A percentile compares a stretch with the other conserved stretches of the same genome.
Evolutionary conservation across 2,329 filamentous ascomycete genomes (phyloP).

Genomic region (Diplodia seriata): DNA sequence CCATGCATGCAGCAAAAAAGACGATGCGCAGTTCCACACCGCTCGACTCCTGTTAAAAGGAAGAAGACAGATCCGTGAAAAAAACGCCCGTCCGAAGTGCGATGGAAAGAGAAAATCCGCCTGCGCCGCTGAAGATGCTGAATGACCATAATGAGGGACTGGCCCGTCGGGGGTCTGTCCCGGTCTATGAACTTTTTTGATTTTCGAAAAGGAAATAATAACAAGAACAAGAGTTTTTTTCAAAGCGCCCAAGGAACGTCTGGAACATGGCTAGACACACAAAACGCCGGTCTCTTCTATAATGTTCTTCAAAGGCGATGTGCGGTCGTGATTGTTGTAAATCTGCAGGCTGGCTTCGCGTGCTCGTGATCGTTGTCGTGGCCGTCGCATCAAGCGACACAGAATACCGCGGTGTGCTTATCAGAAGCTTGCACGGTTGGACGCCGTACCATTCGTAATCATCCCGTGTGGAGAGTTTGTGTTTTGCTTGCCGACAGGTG

Average conservation of each 20-base stretch:
- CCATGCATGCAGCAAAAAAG: slow-evolving; percentile 16
- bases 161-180: slow-evolving; percentile 20
- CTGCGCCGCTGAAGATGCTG: slow-evolving; percentile 32
- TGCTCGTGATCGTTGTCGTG: slow-evolving; percentile 12
- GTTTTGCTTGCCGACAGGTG: slow-evolving; percentile 56
- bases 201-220: slow-evolving; percentile 41
- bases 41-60: slow-evolving; percentile 18
- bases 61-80: slow-evolving; percentile 26
- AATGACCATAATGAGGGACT: slow-evolving; percentile 14
- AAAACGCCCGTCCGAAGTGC: slow-evolving; percentile 27
- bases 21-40: slow-evolving; percentile 24
- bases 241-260: slow-evolving; percentile 26
- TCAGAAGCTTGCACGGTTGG: slow-evolving; percentile 14
- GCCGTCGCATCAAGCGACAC: slow-evolving; percentile 13
- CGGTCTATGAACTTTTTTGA: slow-evolving; percentile 33
- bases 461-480: slow-evolving; percentile 23
- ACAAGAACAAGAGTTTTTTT: slow-evolving; percentile 36
- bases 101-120: slow-evolving; percentile 23
- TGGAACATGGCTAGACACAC: slow-evolving; percentile 33
- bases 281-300: slow-evolving; percentile 35
- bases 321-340: slow-evolving; percentile 11
- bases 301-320: slow-evolving; percentile 30
- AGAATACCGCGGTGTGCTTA: slow-evolving; percentile 20
- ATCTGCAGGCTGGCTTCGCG: background rate
- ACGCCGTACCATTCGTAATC: slow-evolving; percentile 7